These are phyloP conservation scores for Sanghuangporus sanghuang DNA, from an alignment of 1,284 basidiomycete species.

Conservation along the genomic window DNA sequence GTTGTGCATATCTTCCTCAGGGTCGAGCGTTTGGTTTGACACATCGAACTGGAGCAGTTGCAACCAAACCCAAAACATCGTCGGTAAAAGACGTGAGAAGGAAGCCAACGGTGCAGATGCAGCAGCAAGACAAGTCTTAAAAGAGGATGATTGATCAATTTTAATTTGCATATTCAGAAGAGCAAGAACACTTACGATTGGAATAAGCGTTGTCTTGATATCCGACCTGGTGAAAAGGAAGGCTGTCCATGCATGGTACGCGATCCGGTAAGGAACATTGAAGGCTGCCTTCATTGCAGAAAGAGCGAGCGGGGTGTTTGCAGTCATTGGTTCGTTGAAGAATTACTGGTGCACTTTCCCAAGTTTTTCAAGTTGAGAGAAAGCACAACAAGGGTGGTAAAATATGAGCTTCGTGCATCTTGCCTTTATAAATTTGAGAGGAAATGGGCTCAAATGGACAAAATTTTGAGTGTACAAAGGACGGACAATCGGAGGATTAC, in stretches of 20 bases:
- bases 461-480: not conserved
- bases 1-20: slow-evolving; percentile 38
- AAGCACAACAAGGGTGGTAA: not conserved
- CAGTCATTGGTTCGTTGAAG: not conserved
- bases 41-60: slow-evolving; percentile 39
- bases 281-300: slow-evolving; percentile 15
- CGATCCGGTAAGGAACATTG: not conserved
- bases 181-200: slow-evolving; percentile 27
- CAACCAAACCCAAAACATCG: slow-evolving; percentile 37
- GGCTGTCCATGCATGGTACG: slow-evolving; percentile 15
- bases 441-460: no score
- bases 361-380: not conserved
- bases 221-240: slow-evolving; percentile 35
- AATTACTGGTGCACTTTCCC: not conserved
- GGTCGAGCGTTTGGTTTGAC: slow-evolving; percentile 36
- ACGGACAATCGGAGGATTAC: not conserved
- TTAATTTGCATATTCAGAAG: not conserved
- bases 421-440: not conserved
- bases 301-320: slow-evolving; percentile 15
- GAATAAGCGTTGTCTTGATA: slow-evolving; percentile 34
- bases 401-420: not conserved
- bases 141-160: not conserved
- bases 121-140: slow-evolving; percentile 10
- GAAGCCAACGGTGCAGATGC: slow-evolving; percentile 4
- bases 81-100: slow-evolving; percentile 23